phyloP scores from a whole-genome alignment of 2,329 filamentous ascomycete genomes.

The Hymenoscyphus albidus region DNA sequence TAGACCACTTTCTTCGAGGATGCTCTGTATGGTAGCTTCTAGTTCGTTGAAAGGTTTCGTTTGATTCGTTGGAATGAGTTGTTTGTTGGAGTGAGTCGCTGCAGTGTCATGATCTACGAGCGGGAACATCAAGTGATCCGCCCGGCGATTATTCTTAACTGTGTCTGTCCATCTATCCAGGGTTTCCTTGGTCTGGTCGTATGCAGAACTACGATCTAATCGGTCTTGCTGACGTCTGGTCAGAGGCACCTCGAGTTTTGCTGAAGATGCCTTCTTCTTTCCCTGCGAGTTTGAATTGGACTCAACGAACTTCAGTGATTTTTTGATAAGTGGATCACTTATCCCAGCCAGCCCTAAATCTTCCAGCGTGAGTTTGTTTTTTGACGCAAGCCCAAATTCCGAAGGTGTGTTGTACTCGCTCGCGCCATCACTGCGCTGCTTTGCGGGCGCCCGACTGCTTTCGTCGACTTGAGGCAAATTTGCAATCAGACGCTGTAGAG shows the following conservation, averaged over 20 bases:
- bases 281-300: constrained; percentile 55
- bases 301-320: constrained; percentile 70
- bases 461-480: constrained; percentile 49
- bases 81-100: constrained; percentile 56
- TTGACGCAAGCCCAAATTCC: constrained; percentile 53
- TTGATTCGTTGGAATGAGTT: constrained; percentile 61
- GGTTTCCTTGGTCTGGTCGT: constrained; percentile 87
- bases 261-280: constrained; percentile 51
- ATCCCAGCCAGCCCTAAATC: constrained; percentile 70
- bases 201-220: constrained; percentile 76
- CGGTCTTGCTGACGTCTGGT: constrained; percentile 83
- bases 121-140: constrained; percentile 87
- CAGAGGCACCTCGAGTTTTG: constrained; percentile 78
- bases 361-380: constrained; percentile 53
- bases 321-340: constrained; percentile 72
- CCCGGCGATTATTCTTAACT: constrained; percentile 87
- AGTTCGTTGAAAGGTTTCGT: constrained; percentile 72
- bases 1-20: constrained; percentile 85
- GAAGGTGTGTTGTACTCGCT: constrained; percentile 61
- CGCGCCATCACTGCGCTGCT: constrained; percentile 40
- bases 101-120: constrained; percentile 65
- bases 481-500: constrained; percentile 65
- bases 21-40: constrained; percentile 79
- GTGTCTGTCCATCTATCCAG: constrained; percentile 91
- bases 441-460: constrained; percentile 15